Evolutionary conservation across 163 green algal genomes (phyloP), one percentile per base, ranked within the genome.

Genomic region (Scenedesmus sp.): DNA sequence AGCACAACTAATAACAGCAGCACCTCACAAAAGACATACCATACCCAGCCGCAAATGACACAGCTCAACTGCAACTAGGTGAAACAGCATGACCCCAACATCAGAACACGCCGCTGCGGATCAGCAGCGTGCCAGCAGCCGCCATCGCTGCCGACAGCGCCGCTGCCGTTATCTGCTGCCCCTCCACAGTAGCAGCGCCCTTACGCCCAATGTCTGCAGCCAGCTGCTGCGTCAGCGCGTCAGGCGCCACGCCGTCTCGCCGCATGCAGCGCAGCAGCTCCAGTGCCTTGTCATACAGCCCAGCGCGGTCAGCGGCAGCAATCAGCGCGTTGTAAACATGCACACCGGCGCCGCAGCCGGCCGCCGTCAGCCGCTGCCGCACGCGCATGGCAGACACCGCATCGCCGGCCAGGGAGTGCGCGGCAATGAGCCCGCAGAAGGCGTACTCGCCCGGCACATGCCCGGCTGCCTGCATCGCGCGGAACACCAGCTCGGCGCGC

Each of bases 321-420:
- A 99, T 95, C 57, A 98, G 93, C 3, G 97, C 96, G 89, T 99
- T 99, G 95, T 97, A 99, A 10, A 98, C 95, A 84, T 98, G 95
- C 73, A 98, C 95, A 9, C 91, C 52, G 2, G 84, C 66, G 3
- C 26, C 46, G 62, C 90, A 84, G 64, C 91, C 90, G 20, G 90
- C 93, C 0, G 77, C 77, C 62, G 54, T 60, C 84, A 91, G 89
- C 52, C 97, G 95, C 8, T 91, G 67, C 0, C 93, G 92, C 66
- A 99, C 94, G 6, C 89, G 64, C 93, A 98, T 88, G 3, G 97
- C 97, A 2, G 91, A 90, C 34, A 93, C 79, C 84, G 88, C 94
- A 89, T 98, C 95, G 10, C 96, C 95, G 55, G 91, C 84, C 89
- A 97, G 88, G 7, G 91, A 96, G 94, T 98, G 92, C 3, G 96